These are phyloP conservation scores for Podila clonocystis DNA, from an alignment of 192 early-diverging fungal species.

Conservation along the genomic window DNA sequence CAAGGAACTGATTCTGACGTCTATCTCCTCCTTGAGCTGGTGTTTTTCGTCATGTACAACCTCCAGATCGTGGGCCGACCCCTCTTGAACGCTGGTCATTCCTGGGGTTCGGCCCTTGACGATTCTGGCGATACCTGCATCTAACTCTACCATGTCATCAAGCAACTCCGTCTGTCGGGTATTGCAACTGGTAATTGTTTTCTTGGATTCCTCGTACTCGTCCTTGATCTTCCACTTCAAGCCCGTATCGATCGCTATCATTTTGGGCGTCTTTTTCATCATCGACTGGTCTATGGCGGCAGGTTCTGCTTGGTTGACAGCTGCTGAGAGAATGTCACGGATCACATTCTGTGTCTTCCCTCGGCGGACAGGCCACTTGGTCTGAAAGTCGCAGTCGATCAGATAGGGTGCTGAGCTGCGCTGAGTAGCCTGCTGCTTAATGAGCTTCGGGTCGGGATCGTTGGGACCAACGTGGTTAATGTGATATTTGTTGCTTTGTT, in stretches of 20 bases:
- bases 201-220: background rate
- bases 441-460: no score
- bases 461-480: no score
- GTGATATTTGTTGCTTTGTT: no score
- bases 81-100: no score
- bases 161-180: background rate
- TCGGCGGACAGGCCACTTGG: background rate
- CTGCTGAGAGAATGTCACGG: background rate
- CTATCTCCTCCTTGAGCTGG: no score
- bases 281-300: background rate
- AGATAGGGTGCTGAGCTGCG: background rate
- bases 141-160: no score
- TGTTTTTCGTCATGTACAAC: no score
- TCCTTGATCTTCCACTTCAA: background rate
- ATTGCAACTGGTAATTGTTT: background rate
- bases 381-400: background rate
- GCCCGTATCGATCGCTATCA: background rate
- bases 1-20: no score
- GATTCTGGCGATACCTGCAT: no score
- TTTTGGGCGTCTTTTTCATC: background rate
- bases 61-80: no score
- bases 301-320: background rate
- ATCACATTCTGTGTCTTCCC: background rate
- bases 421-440: no score
- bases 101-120: no score